phyloP scores from a whole-genome alignment of 2,329 filamentous ascomycete genomes.

The Diplocarpon mali region DNA sequence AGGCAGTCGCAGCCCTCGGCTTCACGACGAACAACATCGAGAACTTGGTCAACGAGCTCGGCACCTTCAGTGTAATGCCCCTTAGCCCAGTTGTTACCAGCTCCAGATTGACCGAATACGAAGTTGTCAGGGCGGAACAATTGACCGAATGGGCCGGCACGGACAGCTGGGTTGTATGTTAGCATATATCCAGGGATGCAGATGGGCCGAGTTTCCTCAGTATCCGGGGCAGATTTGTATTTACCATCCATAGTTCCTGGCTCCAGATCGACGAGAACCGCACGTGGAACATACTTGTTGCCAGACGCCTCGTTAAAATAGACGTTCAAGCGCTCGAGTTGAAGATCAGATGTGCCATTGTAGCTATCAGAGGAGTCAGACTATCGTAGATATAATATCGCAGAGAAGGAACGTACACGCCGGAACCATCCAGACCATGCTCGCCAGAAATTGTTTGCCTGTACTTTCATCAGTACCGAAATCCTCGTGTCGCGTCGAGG shows the following conservation, averaged over 20 bases:
- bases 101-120: slow-evolving; percentile 98
- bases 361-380: slow-evolving; percentile 48
- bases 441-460: slow-evolving; percentile 78
- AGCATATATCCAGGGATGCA: neutral
- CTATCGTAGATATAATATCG: slow-evolving; percentile 16
- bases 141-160: slow-evolving; percentile 94
- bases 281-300: slow-evolving; percentile 99
- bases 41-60: slow-evolving; percentile 94
- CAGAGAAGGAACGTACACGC: slow-evolving; percentile 57
- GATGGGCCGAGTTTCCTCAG: no score
- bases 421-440: slow-evolving; percentile 95
- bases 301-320: slow-evolving; percentile 97
- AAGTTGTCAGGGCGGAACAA: slow-evolving; percentile 99
- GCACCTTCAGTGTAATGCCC: slow-evolving; percentile 99
- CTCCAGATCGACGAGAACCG: slow-evolving; percentile 98
- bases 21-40: slow-evolving; percentile 97
- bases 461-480: slow-evolving; percentile 30
- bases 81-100: slow-evolving; percentile 99
- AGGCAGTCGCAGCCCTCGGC: slow-evolving; percentile 99
- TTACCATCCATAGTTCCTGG: slow-evolving; percentile 91
- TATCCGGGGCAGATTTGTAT: no score
- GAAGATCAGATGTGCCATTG: slow-evolving; percentile 95
- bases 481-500: slow-evolving; percentile 24
- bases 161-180: slow-evolving; percentile 48
- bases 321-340: slow-evolving; percentile 99